Evolutionary conservation across 1,139 yeast genomes (phyloP), one percentile per base, ranked within the genome.

Genomic region (Protomyces macrosporus): DNA sequence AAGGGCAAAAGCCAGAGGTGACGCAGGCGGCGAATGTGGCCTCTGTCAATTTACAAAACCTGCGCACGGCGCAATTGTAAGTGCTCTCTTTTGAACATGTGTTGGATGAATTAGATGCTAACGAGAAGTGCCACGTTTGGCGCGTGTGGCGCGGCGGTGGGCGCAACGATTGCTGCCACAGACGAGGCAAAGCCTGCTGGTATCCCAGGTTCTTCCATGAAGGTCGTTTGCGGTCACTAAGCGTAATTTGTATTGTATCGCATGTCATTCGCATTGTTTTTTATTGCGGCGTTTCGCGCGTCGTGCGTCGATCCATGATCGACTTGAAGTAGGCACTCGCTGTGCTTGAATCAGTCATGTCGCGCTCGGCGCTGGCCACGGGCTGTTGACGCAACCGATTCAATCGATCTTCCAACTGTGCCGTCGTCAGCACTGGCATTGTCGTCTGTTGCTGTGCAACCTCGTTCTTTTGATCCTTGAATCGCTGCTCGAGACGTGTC

Each of bases 91-190:
- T n/a, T 4, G 12, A n/a, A 2, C 16, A 7, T 7, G 42, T 39
- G 23, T 23, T 23, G 1, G 23, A 23, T 23, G 23, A 2, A 23
- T 2, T 23, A 23, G 23, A 23, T 23, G 48, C 48, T 42, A 42
- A 42, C 33, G 5, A 30, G 9, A 10, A 42, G 48, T 42, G 62
- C 62, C 33, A 58, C 62, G 30, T 58, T 58, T 34, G 62, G 62
- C 12, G 62, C 62, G 4, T 58, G 62, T 30, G 62, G 62, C 12
- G 62, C 62, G 3, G 53, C 62, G 3, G 62, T 58, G 4, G 62
- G 62, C 33, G 62, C 62, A 32, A 58, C 62, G 16, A 58, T 58
- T 40, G 62, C 53, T 40, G 62, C 62, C 12, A 40, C 56, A 10
- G 62, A 58, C 37, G 62, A 55, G 10, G 35, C 56, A 23, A 58